Conservation (phyloP, 1,284 basidiomycete genomes). For the Golubevia pallescens region DNA sequence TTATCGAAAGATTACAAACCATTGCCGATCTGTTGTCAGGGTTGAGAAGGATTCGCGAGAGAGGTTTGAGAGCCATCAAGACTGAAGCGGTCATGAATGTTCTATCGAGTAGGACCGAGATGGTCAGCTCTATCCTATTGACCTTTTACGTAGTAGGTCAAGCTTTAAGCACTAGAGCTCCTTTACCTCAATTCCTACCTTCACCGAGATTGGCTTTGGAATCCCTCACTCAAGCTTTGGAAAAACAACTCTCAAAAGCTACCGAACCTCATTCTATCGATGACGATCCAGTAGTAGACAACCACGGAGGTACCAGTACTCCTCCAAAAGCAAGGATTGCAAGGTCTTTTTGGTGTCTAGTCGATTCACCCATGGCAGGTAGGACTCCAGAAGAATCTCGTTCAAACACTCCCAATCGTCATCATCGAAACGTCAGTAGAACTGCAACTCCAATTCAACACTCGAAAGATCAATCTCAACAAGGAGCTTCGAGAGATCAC, state of each 20-base stretch:
- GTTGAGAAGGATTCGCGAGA: constrained; percentile 65
- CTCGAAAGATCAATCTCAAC: not conserved
- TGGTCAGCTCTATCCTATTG: constrained; percentile 66
- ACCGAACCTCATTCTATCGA: not conserved
- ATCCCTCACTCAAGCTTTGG: constrained; percentile 9
- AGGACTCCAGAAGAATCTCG: not conserved
- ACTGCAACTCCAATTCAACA: not conserved
- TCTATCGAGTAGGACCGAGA: constrained; percentile 66
- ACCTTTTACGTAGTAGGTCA: constrained; percentile 66
- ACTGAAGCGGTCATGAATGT: constrained; percentile 67
- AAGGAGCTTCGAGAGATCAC: not conserved
- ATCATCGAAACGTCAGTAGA: not conserved
- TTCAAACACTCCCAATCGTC: not conserved
- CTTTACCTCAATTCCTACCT: constrained; percentile 67
- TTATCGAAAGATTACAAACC: constrained; percentile 64
- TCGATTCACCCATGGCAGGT: not conserved
- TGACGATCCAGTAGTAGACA: not conserved
- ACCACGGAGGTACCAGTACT: not conserved
- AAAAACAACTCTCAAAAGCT: not conserved
- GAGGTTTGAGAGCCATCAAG: constrained; percentile 46
- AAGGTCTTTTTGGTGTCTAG: not conserved
- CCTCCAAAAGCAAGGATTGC: not conserved
- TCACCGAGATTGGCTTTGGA: constrained; percentile 64
- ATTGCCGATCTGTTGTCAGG: constrained; percentile 65
- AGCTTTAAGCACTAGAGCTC: constrained; percentile 65